Evolutionary conservation across 1,139 yeast species (phyloP).

Genomic region (Yamadazyma pseudoaaseri): DNA sequence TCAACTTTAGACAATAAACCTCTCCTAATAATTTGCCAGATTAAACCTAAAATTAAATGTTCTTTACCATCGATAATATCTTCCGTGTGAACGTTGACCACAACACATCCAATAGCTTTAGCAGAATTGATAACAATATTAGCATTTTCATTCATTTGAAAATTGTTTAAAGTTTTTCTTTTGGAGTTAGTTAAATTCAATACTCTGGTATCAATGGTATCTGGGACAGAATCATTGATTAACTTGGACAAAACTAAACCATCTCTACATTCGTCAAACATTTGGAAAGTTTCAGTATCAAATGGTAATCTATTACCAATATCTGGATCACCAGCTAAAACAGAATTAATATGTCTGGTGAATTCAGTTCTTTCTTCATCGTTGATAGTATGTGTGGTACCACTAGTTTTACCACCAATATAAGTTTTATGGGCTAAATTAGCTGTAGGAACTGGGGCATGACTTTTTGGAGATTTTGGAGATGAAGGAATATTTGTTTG

Average conservation of each 20-base stretch:
- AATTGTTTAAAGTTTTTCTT: constrained; percentile 83
- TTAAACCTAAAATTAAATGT: constrained; percentile 89
- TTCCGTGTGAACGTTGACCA: constrained; percentile 95
- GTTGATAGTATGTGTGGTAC: constrained; percentile 95
- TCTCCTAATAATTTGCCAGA: constrained; percentile 98
- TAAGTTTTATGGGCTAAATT: constrained; percentile 70
- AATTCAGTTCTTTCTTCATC: constrained; percentile 94
- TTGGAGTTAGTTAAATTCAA: constrained; percentile 76
- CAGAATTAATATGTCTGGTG: constrained; percentile 92
- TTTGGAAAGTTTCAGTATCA: constrained; percentile 91
- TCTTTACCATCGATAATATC: constrained; percentile 97
- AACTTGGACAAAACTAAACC: constrained; percentile 90
- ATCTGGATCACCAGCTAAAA: constrained; percentile 85
- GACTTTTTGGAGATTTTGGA: constrained; percentile 21
- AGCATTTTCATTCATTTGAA: constrained; percentile 95
- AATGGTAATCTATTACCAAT: constrained; percentile 86
- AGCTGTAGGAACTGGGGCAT: constrained; percentile 45
- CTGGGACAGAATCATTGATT: constrained; percentile 96
- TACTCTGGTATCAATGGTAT: constrained; percentile 97
- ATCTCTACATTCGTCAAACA: constrained; percentile 95
- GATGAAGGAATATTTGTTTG: constrained; percentile 18
- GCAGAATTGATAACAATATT: constrained; percentile 97
- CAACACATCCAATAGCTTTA: constrained; percentile 97
- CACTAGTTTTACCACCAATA: constrained; percentile 75
- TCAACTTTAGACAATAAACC: constrained; percentile 94